These are phyloP conservation scores for Chytridiales sp. DNA, from an alignment of 371 early-diverging fungal species.

Conservation along the genomic window DNA sequence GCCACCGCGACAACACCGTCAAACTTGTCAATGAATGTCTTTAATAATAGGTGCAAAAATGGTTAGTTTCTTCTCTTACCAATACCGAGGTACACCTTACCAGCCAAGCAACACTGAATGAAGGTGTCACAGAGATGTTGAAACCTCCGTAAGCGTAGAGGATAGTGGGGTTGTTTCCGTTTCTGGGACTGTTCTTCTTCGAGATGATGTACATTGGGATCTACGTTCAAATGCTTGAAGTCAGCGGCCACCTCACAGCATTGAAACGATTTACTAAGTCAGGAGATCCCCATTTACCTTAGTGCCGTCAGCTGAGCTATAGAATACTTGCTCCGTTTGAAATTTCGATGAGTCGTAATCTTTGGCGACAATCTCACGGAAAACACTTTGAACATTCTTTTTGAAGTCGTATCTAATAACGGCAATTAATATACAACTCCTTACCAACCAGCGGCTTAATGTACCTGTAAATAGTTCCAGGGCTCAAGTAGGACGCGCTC, in stretches of 20 bases:
- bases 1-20: constrained; percentile 47
- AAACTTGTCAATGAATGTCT: constrained; percentile 52
- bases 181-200: constrained; percentile 48
- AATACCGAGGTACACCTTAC: not conserved
- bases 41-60: not conserved
- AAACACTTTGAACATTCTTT: constrained; percentile 32
- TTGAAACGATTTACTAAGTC: not conserved
- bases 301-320: constrained; percentile 60
- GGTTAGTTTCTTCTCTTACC: not conserved
- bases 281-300: constrained; percentile 15
- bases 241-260: not conserved
- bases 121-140: constrained; percentile 52
- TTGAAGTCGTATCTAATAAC: constrained; percentile 37
- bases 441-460: not conserved
- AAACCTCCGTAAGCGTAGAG: constrained; percentile 72
- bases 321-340: constrained; percentile 62
- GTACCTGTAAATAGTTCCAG: constrained; percentile 55
- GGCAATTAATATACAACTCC: not conserved
- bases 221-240: not conserved
- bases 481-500: constrained; percentile 52
- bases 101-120: constrained; percentile 37
- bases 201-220: constrained; percentile 68
- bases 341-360: constrained; percentile 43
- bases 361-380: constrained; percentile 44
- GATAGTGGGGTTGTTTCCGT: constrained; percentile 56